Conservation (phyloP, 345 rosid species). For the Eutrema heterophyllum region DNA sequence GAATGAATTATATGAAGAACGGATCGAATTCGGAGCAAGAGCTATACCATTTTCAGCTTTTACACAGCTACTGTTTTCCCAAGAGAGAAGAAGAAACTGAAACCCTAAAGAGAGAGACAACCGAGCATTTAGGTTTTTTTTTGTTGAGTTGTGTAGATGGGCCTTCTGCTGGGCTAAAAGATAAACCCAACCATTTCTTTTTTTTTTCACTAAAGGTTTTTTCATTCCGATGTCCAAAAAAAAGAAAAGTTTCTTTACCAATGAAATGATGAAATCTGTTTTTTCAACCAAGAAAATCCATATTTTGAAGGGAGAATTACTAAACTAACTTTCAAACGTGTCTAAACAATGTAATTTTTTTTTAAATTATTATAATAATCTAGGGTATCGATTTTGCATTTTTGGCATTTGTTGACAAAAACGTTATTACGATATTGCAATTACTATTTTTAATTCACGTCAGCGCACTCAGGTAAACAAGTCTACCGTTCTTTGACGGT, state of each 20-base stretch:
- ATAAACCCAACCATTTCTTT: not conserved
- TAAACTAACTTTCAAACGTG: too few species aligned
- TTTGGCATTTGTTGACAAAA: too few species aligned
- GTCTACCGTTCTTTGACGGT: too few species aligned
- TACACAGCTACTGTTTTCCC: not conserved
- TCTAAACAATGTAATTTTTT: too few species aligned
- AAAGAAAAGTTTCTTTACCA: not conserved
- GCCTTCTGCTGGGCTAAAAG: not conserved
- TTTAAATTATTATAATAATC: too few species aligned
- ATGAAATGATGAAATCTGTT: not conserved
- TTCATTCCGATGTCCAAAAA: not conserved
- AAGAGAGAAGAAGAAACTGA: not conserved
- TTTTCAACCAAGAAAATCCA: too few species aligned
- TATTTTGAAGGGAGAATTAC: too few species aligned
- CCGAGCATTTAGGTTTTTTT: not conserved
- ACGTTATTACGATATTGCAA: too few species aligned
- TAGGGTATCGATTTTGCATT: too few species aligned
- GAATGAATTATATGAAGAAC: not conserved
- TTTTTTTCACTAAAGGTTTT: not conserved
- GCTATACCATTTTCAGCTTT: slow-evolving; percentile 6
- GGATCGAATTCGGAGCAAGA: not conserved
- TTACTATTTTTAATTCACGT: too few species aligned
- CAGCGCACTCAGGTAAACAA: too few species aligned
- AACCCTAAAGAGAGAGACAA: not conserved
- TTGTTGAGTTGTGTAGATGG: not conserved